Conservation (phyloP, 768 basidiomycete genomes). For the Multifurca ochricompacta region DNA sequence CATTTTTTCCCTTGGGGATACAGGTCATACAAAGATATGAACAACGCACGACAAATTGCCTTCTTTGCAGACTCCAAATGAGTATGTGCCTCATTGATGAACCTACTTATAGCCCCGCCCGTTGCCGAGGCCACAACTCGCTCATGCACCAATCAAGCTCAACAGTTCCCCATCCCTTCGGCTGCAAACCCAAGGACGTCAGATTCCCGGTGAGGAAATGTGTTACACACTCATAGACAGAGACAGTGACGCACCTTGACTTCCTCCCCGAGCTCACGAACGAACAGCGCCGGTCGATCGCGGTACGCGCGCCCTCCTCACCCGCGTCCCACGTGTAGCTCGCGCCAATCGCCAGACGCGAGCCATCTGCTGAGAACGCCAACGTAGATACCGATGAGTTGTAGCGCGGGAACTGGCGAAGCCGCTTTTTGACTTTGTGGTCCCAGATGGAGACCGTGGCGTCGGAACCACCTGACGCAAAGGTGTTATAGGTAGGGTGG, state of each 20-base stretch:
- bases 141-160: background rate
- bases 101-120: background rate
- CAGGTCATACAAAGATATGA: background rate
- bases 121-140: background rate
- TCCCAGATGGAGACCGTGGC: conserved; percentile 96
- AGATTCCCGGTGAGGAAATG: background rate
- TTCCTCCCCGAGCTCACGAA: conserved; percentile 66
- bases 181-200: background rate
- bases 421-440: conserved; percentile 93
- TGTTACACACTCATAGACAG: background rate
- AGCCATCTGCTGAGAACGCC: conserved; percentile 78
- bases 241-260: conserved; percentile 47
- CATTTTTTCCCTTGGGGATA: background rate
- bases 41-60: too few relatives aligned
- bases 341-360: conserved; percentile 72
- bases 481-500: conserved; percentile 91
- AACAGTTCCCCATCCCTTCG: conserved; percentile 10
- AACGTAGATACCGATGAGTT: conserved; percentile 65
- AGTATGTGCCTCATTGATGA: background rate
- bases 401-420: conserved; percentile 85
- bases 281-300: conserved; percentile 54
- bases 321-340: conserved; percentile 92
- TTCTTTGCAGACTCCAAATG: background rate
- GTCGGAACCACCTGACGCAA: conserved; percentile 93
- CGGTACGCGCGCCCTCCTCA: conserved; percentile 58